phyloP scores from a whole-genome alignment of 495 filamentous ascomycete genomes.

The Lineolata rhizophorae region DNA sequence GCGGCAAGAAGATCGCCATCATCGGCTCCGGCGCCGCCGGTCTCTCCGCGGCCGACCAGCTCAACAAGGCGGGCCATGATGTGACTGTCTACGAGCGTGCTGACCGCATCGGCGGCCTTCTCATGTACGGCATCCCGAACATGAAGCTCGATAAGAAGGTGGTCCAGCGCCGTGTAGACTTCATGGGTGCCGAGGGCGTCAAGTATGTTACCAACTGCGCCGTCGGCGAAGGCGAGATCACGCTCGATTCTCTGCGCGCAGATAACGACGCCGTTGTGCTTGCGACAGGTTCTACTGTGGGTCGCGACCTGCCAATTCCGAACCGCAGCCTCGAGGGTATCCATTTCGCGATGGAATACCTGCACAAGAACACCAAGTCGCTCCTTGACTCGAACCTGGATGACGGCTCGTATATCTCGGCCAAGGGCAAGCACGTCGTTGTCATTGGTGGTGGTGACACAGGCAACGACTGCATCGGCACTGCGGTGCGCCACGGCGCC shows the following conservation, averaged over 20 bases:
- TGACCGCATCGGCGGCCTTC: slow-evolving; percentile 77
- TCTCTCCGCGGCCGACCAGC: slow-evolving; percentile 80
- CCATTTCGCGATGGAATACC: slow-evolving; percentile 96
- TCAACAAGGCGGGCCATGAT: slow-evolving; percentile 79
- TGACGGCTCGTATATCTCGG: slow-evolving; percentile 83
- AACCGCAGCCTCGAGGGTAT: slow-evolving; percentile 82
- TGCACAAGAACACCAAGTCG: slow-evolving; percentile 97
- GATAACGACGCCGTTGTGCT: slow-evolving; percentile 76
- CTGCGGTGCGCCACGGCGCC: slow-evolving; percentile 90
- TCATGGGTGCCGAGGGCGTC: slow-evolving; percentile 87
- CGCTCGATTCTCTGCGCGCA: slow-evolving; percentile 52
- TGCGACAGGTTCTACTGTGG: slow-evolving; percentile 91
- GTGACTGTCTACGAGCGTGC: slow-evolving; percentile 94
- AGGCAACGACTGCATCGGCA: slow-evolving; percentile 98
- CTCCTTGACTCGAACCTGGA: slow-evolving; percentile 79
- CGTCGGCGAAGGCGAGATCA: slow-evolving; percentile 60
- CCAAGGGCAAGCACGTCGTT: slow-evolving; percentile 90
- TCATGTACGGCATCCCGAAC: slow-evolving; percentile 99
- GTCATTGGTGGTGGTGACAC: slow-evolving; percentile 98
- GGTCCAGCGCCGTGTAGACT: slow-evolving; percentile 85
- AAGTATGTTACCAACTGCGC: slow-evolving; percentile 55
- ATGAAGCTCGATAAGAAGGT: slow-evolving; percentile 99
- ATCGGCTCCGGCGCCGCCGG: slow-evolving; percentile 91
- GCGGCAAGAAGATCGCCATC: slow-evolving; percentile 76
- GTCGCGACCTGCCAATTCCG: slow-evolving; percentile 84